Evolutionary conservation across 768 basidiomycete species (phyloP).

Genomic region (Amanita muscaria): DNA sequence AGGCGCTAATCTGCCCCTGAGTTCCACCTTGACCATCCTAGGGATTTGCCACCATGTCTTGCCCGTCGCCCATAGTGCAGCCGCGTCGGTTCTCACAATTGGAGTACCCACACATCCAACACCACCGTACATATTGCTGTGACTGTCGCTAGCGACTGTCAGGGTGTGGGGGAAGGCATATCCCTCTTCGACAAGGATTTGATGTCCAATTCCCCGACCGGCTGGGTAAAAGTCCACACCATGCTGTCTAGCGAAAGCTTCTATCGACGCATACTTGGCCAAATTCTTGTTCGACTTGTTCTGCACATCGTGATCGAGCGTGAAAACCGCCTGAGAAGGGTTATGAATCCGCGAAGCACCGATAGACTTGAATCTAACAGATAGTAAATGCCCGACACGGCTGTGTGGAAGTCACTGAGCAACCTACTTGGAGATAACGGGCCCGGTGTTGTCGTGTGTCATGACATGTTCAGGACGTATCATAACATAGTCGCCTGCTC

Average conservation of each 20-base stretch:
- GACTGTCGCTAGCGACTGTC: slow-evolving; percentile 93
- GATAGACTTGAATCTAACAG: slow-evolving; percentile 82
- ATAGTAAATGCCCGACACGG: slow-evolving; percentile 6
- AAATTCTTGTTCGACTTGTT: slow-evolving; percentile 89
- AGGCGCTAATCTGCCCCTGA: slow-evolving; percentile 69
- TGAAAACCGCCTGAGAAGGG: slow-evolving; percentile 84
- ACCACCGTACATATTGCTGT: slow-evolving; percentile 99
- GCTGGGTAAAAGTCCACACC: slow-evolving; percentile 94
- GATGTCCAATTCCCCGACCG: slow-evolving; percentile 96
- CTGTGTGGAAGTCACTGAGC: slow-evolving; percentile 4
- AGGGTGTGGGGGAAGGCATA: slow-evolving; percentile 95
- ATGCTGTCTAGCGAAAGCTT: slow-evolving; percentile 79
- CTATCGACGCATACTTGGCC: slow-evolving; percentile 86
- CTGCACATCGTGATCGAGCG: slow-evolving; percentile 97
- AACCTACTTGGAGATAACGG: slow-evolving; percentile 87
- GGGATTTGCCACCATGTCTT: slow-evolving; percentile 99
- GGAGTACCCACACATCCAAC: slow-evolving; percentile 96
- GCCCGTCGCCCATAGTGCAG: slow-evolving; percentile 95
- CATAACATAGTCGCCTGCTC: slow-evolving; percentile 99
- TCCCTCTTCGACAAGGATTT: slow-evolving; percentile 95
- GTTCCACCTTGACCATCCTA: slow-evolving; percentile 89
- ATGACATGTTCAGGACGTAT: slow-evolving; percentile 97
- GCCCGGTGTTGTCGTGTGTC: slow-evolving; percentile 98
- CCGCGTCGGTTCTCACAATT: slow-evolving; percentile 92
- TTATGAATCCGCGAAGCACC: slow-evolving; percentile 80